Evolutionary conservation across 1,284 basidiomycete genomes (phyloP), one percentile per base, ranked within the genome.

Genomic region (Austroboletus sp.): DNA sequence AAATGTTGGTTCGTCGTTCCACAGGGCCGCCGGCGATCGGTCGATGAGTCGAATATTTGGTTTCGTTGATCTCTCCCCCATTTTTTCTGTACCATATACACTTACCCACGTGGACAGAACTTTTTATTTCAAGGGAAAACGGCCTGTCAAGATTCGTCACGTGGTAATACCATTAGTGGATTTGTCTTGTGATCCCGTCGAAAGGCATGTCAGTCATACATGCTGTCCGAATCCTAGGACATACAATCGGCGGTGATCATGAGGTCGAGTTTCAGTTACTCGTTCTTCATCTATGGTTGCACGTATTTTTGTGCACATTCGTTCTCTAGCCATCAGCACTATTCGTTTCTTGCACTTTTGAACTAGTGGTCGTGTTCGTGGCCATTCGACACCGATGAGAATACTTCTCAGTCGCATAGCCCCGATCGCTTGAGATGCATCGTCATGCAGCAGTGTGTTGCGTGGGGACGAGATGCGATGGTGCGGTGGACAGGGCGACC

Each of bases 401-500:
- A 23, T 51, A 53, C 3, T 19, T 9, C 57, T 13, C 41, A 48
- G 16, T 63, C 65, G 2, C 78, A 81, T 58, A 82, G 82, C 54
- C 44, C 40, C 19, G 57, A 73, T 36, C 74, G 79, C 40, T 57
- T 60, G 0, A 34, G 49, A n/a, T n/a, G n/a, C n/a, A n/a, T n/a
- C n/a, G n/a, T n/a, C n/a, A n/a, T n/a, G n/a, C n/a, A n/a, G n/a
- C n/a, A n/a, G n/a, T 9, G 23, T 25, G 8, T 25, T 25, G 23
- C 23, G 9, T 25, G 23, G 23, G 23, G 23, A 25, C 23, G 9
- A 25, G 23, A 6, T 25, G 23, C 23, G 9, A 25, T 8, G 23
- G 8, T 9, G 23, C 7, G 23, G 8, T 25, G 23, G 8, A 9
- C 23, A 25, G 23, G 23, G 23, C 7, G 23, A 25, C 23, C 8